Base-by-base conservation (phyloP, 2,329 filamentous ascomycete genomes). In the Ophiostoma angusticollis region DNA sequence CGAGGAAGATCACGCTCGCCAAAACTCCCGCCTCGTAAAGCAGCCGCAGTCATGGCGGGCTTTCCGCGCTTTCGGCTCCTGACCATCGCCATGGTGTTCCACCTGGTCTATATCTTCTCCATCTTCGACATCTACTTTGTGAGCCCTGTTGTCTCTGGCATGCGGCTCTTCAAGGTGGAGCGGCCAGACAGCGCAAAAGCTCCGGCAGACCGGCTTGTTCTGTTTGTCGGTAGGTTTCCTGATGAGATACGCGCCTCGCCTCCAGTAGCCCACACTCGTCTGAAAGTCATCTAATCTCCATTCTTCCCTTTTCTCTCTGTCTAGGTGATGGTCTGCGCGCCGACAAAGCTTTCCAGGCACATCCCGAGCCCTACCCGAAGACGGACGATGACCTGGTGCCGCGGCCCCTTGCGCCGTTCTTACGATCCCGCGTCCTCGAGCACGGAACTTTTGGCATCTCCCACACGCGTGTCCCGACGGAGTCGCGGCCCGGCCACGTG, bases 41-140 rank as follows among this genome's bases (percentile, higher is more conserved):
- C 14, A 31, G 19, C 32, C 23, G 32, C 33, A 19, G 35, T 37
- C 35, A 78, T 78, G 74, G 68, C 69, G 45, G 56, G 63, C 44
- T 62, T 69, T 49, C 64, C 63, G 50, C 84, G 87, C 56, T 74
- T 83, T 54, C 80, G 79, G 56, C 96, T 98, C 58, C 63, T 96
- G 59, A 78, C 80, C 56, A 74, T 93, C 56, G 91, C 91, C 51
- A 73, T 95, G 55, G 64, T 89, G 45, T 98, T 98, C 58, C 93
- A 98, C 61, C 59, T 96, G 39, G 74, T 93, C 48, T 98, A 98
- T 59, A 80, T 94, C 41, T 83, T 80, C 56, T 94, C 86, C 44
- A 96, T 96, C 54, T 98, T 98, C 63, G 87, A 95, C 59, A 91
- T 96, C 47, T 96, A 98, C 63, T 98, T 98, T 56, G 86, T 95